Evolutionary conservation across 2,329 filamentous ascomycete genomes (phyloP).

Genomic region (Diplodia corticola): DNA sequence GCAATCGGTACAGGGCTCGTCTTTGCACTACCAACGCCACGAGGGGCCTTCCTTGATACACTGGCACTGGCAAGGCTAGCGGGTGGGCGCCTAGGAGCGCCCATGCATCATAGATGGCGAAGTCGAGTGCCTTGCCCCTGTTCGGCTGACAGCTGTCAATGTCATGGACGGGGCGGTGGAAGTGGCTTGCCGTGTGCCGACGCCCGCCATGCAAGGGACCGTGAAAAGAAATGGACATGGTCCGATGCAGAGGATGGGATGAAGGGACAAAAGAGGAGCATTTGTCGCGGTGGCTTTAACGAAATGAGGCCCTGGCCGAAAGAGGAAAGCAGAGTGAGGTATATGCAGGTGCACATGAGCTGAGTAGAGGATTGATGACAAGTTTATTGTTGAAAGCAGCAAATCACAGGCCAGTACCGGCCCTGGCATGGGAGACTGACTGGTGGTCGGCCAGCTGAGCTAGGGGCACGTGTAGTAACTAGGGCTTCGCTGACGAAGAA

Average conservation of each 20-base stretch:
- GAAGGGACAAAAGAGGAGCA: not conserved
- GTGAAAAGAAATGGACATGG: not conserved
- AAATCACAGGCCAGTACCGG: not conserved
- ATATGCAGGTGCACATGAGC: slow-evolving; percentile 11
- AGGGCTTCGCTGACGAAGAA: not conserved
- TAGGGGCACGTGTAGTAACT: not conserved
- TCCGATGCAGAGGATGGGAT: not conserved
- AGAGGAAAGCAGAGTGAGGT: slow-evolving; percentile 6
- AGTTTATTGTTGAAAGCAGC: not conserved
- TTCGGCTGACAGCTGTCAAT: not conserved
- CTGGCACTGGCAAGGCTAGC: not conserved
- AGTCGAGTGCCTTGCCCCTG: not conserved
- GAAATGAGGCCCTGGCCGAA: slow-evolving; percentile 3
- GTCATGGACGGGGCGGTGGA: not conserved
- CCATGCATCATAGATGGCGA: not conserved
- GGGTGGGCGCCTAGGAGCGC: not conserved
- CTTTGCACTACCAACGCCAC: not conserved
- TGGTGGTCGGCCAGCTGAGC: not conserved
- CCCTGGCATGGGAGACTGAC: not conserved
- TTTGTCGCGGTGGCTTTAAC: slow-evolving; percentile 4
- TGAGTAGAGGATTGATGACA: not conserved
- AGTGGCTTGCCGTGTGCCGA: not conserved
- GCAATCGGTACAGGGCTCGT: slow-evolving; percentile 1
- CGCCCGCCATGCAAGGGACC: slow-evolving; percentile 6
- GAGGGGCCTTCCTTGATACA: not conserved